Percentiles rank a stretch among this genome's conserved stretches.
Evolutionary conservation across 2,329 filamentous ascomycete species (phyloP).

Genomic region (Pseudogymnoascus sp.): DNA sequence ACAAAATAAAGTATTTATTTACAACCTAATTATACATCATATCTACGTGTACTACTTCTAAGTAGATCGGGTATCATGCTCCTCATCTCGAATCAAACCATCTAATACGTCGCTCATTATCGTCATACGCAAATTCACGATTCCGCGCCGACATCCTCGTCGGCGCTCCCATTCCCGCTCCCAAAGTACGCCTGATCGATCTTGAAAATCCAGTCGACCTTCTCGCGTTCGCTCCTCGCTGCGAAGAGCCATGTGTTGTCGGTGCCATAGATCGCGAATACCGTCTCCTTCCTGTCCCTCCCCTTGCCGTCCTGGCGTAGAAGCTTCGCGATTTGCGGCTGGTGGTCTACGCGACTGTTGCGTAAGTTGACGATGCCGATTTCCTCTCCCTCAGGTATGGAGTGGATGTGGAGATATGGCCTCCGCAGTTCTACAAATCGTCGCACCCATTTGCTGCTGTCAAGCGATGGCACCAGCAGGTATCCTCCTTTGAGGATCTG

Average conservation of each 20-base stretch:
- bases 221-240: constrained; percentile 79
- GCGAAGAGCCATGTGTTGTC: constrained; percentile 96
- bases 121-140: background rate
- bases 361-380: constrained; percentile 80
- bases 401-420: constrained; percentile 88
- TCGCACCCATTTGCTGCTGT: constrained; percentile 78
- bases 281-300: constrained; percentile 30
- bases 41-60: background rate
- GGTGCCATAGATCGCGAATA: constrained; percentile 91
- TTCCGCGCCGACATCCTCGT: background rate
- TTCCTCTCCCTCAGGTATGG: constrained; percentile 78
- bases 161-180: constrained; percentile 14
- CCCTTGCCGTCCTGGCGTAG: constrained; percentile 39
- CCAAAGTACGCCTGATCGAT: constrained; percentile 62
- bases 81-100: background rate
- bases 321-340: constrained; percentile 76
- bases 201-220: constrained; percentile 93
- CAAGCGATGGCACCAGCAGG: constrained; percentile 74
- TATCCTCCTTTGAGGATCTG: constrained; percentile 79
- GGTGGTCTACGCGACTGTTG: constrained; percentile 85
- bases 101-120: background rate
- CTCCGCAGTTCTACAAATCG: constrained; percentile 86
- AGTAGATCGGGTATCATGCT: constrained; percentile 2
- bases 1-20: background rate
- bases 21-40: background rate